Evolutionary conservation across 108 stramenopile species (phyloP), one percentile per base, ranked within the genome.

Genomic region (Fragilaria crotonensis): DNA sequence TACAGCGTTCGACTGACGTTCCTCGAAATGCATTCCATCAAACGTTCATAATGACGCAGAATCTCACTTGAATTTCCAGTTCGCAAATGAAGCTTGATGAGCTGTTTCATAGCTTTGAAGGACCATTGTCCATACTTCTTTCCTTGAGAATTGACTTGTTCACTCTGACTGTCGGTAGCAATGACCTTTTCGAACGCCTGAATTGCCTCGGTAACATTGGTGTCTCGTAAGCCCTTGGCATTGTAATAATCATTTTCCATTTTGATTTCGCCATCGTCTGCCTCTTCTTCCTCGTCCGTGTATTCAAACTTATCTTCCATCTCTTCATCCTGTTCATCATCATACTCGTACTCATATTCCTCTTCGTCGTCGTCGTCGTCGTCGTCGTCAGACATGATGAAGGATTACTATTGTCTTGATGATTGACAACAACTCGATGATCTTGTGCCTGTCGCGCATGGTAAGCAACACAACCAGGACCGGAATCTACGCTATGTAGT

Each of bases 231-330:
- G 0, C 76, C 83, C 73, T 93, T 96, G 73, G 80, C 87, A 49
- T 93, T 90, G 83, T 94, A 96, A 66, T 96, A 96, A 19, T 70
- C 60, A 73, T 94, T 96, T 61, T 96, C 95, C 21, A 95, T 67
- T 19, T 84, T 87, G 4, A 81, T 77, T 31, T 90, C 90, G 52
- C 60, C 63, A 58, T 87, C 81, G 46, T 89, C 74, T 22, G 65
- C 70, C 46, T 85, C 76, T 56, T 75, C 83, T 48, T 93, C 88
- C 46, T 91, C 89, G 66, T 93, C 93, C 45, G 92, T 93, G 69
- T 93, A 96, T 48, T 91, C 79, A 64, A 89, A 87, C 11, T 69
- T 51, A 41, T 89, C 86, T 33, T 92, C 84, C 68, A 59, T 59
- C 27, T 73, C 81, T 32, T 83, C 73, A 48, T 85, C 80, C 66